A percentile compares a stretch with the other conserved stretches of the same genome.
phyloP scores from a whole-genome alignment of 108 stramenopile species.

The Cyclotella atomus region DNA sequence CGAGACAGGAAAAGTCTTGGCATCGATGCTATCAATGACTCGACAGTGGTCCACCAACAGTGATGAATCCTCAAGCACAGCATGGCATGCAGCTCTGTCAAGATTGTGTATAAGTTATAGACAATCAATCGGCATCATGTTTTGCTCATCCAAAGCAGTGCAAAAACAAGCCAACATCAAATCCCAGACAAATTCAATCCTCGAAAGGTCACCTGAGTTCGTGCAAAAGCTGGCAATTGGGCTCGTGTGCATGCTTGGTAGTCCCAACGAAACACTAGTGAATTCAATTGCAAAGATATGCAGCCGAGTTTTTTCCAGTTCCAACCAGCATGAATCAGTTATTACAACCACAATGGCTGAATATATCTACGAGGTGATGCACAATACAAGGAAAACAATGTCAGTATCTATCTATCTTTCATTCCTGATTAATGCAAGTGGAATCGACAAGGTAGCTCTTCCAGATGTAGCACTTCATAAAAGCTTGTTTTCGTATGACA shows the following conservation, averaged over 20 bases:
- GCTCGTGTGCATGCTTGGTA: conserved; percentile 53
- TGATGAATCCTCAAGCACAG: not conserved
- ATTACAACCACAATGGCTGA: conserved; percentile 32
- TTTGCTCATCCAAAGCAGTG: not conserved
- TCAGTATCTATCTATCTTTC: conserved; percentile 60
- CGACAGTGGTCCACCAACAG: conserved; percentile 27
- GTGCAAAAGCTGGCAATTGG: conserved; percentile 59
- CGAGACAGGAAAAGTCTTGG: conserved; percentile 39
- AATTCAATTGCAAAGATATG: conserved; percentile 52
- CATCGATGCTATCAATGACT: conserved; percentile 32
- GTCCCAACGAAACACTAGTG: conserved; percentile 41
- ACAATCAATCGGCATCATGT: conserved; percentile 26
- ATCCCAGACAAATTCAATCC: conserved; percentile 38
- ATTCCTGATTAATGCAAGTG: conserved; percentile 59
- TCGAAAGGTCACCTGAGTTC: conserved; percentile 58
- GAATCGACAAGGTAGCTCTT: conserved; percentile 29
- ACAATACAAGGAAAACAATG: conserved; percentile 61
- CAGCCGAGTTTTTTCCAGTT: conserved; percentile 21
- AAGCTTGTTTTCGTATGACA: conserved; percentile 34
- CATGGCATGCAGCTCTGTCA: conserved; percentile 8
- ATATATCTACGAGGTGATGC: conserved; percentile 58
- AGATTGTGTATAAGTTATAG: conserved; percentile 34
- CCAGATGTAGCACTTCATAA: not conserved
- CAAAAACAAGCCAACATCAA: conserved; percentile 10
- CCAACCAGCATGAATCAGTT: not conserved